Conservation (phyloP, 352 stramenopile species). For the Pilasporangium apinafurcum region DNA sequence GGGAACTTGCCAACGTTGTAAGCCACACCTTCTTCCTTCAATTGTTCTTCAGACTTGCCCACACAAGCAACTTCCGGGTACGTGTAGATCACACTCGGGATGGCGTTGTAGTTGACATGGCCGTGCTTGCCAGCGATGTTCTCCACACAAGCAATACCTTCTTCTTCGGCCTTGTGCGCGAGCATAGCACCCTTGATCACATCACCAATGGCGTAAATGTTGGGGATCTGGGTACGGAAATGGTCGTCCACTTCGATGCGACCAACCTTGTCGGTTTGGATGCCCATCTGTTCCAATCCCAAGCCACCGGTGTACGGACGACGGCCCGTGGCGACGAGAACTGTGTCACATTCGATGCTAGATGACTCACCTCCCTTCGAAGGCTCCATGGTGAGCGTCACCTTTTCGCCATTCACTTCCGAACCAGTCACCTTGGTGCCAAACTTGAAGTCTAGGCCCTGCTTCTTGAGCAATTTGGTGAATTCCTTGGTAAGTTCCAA, state of each 20-base stretch:
- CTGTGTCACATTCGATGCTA: constrained; percentile 73
- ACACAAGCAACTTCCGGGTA: constrained; percentile 95
- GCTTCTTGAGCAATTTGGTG: constrained; percentile 97
- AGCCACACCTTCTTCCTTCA: constrained; percentile 92
- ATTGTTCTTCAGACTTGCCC: constrained; percentile 97
- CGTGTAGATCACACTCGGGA: constrained; percentile 98
- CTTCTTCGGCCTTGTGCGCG: constrained; percentile 99
- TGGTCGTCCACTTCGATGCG: constrained; percentile 96
- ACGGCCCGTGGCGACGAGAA: constrained; percentile 87
- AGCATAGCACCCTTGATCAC: constrained; percentile 98
- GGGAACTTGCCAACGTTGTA: constrained; percentile 98
- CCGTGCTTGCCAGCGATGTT: constrained; percentile 95
- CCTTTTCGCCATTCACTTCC: constrained; percentile 87
- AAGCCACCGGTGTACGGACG: constrained; percentile 95
- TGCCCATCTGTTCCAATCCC: constrained; percentile 95
- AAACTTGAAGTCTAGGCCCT: constrained; percentile 98
- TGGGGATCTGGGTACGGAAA: constrained; percentile 93
- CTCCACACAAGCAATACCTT: constrained; percentile 97
- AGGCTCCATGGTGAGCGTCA: constrained; percentile 95
- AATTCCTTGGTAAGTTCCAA: constrained; percentile 96
- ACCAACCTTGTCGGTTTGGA: constrained; percentile 95
- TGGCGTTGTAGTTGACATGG: constrained; percentile 99
- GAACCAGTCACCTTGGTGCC: constrained; percentile 96
- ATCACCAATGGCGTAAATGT: constrained; percentile 97
- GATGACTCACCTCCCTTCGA: constrained; percentile 40